Percentiles rank a stretch among this genome's conserved stretches.
Evolutionary conservation across 169 alveolate species (phyloP).

Genomic region (Pseudocohnilembus persalinus): DNA sequence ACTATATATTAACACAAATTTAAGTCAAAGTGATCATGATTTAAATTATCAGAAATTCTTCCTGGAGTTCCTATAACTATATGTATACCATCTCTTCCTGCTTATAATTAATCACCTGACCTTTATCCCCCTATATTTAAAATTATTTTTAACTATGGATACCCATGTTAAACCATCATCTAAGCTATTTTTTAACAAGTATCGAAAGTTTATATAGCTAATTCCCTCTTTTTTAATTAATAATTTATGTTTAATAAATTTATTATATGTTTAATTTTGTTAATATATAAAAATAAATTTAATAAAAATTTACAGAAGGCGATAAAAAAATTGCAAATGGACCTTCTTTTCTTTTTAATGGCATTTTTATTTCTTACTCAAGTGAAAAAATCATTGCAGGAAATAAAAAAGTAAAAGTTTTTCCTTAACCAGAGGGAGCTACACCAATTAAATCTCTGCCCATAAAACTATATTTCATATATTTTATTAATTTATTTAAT

Average conservation of each 20-base stretch:
- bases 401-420: conserved; percentile 90
- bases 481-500: too few relatives aligned
- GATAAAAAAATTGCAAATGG: conserved; percentile 38
- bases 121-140: conserved; percentile 53
- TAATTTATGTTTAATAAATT: too few relatives aligned
- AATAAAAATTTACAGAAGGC: conserved; percentile 26
- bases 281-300: background rate
- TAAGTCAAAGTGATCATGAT: conserved; percentile 82
- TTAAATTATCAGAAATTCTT: conserved; percentile 93
- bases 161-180: conserved; percentile 29
- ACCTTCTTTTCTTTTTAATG: conserved; percentile 42
- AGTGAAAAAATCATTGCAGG: conserved; percentile 67
- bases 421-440: conserved; percentile 93
- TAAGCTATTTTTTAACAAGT: conserved; percentile 18
- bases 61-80: conserved; percentile 99
- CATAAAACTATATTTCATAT: conserved; percentile 35
- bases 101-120: conserved; percentile 26
- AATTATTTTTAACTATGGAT: conserved; percentile 30
- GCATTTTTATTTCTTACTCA: conserved; percentile 45
- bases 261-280: background rate
- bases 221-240: conserved; percentile 19
- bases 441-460: conserved; percentile 94
- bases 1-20: conserved; percentile 90
- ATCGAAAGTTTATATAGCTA: conserved; percentile 43
- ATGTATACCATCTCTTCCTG: conserved; percentile 87